Evolutionary conservation across 2,329 filamentous ascomycete species (phyloP).

Genomic region (Epichloe elymi): DNA sequence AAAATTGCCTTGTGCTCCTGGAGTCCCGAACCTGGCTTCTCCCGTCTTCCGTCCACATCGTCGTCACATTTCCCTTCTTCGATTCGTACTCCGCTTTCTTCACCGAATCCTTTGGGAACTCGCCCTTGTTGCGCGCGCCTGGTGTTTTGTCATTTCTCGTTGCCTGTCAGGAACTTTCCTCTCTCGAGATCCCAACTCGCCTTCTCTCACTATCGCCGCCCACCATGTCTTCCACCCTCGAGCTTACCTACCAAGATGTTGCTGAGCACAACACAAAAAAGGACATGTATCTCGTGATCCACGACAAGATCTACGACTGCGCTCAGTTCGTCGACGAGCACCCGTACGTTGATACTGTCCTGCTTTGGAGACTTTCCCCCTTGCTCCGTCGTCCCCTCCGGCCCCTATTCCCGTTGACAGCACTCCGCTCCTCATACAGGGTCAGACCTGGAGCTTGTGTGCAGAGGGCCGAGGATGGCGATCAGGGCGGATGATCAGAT

Average conservation of each 20-base stretch:
- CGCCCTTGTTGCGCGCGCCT: background rate
- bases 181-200: no score
- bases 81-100: no score
- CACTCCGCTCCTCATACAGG: background rate
- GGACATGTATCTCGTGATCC: conserved; percentile 81
- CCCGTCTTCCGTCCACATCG: no score
- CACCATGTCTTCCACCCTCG: conserved; percentile 20
- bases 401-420: background rate
- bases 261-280: conserved; percentile 85
- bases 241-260: conserved; percentile 70
- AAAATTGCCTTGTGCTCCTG: no score
- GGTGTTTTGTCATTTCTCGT: no score
- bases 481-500: background rate
- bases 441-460: background rate
- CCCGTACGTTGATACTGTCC: conserved; percentile 44
- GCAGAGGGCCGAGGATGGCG: background rate
- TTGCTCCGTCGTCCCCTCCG: no score
- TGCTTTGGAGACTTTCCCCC: background rate
- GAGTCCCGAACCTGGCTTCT: no score
- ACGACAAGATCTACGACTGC: conserved; percentile 92
- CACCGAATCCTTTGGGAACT: background rate
- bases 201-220: background rate
- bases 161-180: no score
- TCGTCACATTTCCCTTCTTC: no score
- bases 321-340: conserved; percentile 93